Percentiles rank a stretch among this genome's conserved stretches.
Conservation (phyloP, 768 basidiomycete species). For the Tulasnella sp. region DNA sequence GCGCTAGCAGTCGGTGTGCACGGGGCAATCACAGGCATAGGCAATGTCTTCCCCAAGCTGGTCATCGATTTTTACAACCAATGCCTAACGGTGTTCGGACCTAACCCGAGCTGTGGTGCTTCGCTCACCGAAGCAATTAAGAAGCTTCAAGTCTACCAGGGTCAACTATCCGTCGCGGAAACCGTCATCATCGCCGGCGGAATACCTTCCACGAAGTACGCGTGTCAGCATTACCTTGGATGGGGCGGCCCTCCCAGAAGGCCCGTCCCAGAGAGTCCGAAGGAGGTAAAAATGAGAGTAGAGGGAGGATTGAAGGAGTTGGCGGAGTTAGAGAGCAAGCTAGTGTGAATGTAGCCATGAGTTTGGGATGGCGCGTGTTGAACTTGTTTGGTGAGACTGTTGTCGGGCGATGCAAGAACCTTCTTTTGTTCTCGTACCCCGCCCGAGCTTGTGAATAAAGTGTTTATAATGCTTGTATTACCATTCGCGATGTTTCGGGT, state of each 20-base stretch:
- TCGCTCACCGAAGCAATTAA: neutral
- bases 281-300: slow-evolving; percentile 18
- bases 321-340: neutral
- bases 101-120: neutral
- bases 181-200: slow-evolving; percentile 27
- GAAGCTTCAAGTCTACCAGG: slow-evolving; percentile 25
- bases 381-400: neutral
- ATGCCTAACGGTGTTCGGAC: slow-evolving; percentile 13
- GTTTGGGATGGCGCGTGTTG: neutral
- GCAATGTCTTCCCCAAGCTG: slow-evolving; percentile 10
- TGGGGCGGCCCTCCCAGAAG: slow-evolving; percentile 17
- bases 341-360: neutral
- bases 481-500: neutral
- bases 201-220: slow-evolving; percentile 31
- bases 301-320: slow-evolving; percentile 21
- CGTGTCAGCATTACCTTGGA: slow-evolving; percentile 25
- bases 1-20: slow-evolving; percentile 25
- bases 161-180: slow-evolving; percentile 26
- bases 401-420: neutral
- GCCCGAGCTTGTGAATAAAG: neutral
- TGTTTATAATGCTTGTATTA: neutral
- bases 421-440: neutral
- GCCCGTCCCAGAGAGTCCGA: slow-evolving; percentile 21
- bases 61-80: slow-evolving; percentile 23
- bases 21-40: slow-evolving; percentile 27